Conservation (phyloP, 2,329 filamentous ascomycete genomes). For the Gaeumannomyces sp. region DNA sequence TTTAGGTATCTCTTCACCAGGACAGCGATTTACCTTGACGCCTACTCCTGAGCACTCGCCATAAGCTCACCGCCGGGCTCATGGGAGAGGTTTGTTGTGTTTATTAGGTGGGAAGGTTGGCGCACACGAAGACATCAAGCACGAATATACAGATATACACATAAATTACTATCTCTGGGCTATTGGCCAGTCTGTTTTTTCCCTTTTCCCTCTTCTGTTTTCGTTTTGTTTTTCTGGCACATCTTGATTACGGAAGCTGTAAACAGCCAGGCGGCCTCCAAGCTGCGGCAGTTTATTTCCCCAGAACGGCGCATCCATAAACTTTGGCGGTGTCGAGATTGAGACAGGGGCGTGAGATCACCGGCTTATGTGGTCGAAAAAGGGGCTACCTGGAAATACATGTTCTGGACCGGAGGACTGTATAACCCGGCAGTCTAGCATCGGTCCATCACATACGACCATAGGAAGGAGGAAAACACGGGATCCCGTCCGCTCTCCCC, state of each 20-base stretch:
- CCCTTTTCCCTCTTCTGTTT: no score
- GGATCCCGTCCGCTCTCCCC: background rate
- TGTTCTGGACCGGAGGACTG: no score
- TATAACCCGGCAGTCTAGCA: background rate
- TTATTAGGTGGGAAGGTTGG: background rate
- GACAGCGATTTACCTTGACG: no score
- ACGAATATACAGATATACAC: background rate
- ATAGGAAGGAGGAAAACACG: background rate
- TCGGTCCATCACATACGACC: background rate
- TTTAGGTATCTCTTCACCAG: background rate
- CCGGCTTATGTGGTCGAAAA: no score
- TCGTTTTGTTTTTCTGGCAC: background rate
- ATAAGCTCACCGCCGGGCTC: no score
- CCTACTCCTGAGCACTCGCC: no score
- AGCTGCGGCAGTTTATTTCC: no score
- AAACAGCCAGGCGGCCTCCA: no score
- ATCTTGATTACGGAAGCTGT: background rate
- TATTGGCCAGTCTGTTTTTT: no score
- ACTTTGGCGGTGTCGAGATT: no score
- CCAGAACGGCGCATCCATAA: no score
- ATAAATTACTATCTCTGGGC: background rate
- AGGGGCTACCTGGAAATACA: background rate
- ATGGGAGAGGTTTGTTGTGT: background rate
- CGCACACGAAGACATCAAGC: background rate
- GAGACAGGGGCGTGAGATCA: no score